These are phyloP conservation scores for Tilletia caries DNA, from an alignment of 1,284 basidiomycete species.

Conservation along the genomic window DNA sequence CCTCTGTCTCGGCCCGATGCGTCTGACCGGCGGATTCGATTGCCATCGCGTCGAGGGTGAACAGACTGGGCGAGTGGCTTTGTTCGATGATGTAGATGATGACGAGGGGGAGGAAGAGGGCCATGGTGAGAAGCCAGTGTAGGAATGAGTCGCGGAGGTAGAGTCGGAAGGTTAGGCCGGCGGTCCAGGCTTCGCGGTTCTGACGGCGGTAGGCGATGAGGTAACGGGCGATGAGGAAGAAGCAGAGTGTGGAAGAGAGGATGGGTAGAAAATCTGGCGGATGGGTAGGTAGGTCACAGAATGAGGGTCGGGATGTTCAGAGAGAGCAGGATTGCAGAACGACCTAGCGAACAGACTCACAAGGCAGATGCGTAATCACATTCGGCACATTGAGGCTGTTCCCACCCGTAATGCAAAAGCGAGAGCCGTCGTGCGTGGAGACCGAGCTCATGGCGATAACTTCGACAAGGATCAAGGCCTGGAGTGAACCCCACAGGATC, in stretches of 20 bases:
- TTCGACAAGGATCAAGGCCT: background rate
- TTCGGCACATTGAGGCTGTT: background rate
- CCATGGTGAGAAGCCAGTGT: background rate
- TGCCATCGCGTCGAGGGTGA: no score
- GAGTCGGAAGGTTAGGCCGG: background rate
- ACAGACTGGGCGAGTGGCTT: background rate
- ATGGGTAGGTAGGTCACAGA: background rate
- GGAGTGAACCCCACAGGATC: background rate
- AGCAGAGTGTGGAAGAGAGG: slow-evolving; percentile 10
- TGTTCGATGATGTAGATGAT: background rate
- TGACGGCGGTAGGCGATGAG: background rate
- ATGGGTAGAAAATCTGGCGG: background rate
- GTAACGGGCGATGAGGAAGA: slow-evolving; percentile 4
- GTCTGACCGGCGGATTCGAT: no score
- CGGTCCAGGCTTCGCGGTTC: background rate
- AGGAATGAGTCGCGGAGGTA: background rate
- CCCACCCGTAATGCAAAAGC: background rate
- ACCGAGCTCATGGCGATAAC: background rate
- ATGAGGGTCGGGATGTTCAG: background rate
- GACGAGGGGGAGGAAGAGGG: background rate
- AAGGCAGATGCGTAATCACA: background rate
- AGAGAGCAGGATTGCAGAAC: no score
- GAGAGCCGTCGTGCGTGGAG: background rate
- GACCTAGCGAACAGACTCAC: background rate
- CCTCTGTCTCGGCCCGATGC: no score